Conservation (phyloP, 1,284 basidiomycete species). For the Rhodotorula glutinis region DNA sequence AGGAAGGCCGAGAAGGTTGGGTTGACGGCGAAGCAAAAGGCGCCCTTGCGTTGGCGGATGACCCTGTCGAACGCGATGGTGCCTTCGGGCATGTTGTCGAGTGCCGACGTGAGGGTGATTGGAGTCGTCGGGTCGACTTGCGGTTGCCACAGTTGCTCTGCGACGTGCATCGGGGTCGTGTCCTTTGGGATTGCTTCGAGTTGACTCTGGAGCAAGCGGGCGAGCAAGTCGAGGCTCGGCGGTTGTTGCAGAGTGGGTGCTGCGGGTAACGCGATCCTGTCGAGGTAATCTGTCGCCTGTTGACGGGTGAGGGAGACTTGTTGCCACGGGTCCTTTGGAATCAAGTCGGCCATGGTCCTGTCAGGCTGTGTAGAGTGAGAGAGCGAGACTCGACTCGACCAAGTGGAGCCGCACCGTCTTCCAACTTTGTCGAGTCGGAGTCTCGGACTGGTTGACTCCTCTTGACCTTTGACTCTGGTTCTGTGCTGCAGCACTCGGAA, state of each 20-base stretch:
- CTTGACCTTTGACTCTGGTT: too few relatives aligned
- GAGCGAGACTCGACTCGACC: too few relatives aligned
- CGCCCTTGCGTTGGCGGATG: slow-evolving; percentile 20
- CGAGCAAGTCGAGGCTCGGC: slow-evolving; percentile 18
- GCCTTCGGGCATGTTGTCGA: slow-evolving; percentile 25
- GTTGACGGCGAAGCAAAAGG: slow-evolving; percentile 36
- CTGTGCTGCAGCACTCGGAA: too few relatives aligned
- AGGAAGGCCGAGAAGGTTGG: slow-evolving; percentile 23
- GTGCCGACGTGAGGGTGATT: slow-evolving; percentile 16
- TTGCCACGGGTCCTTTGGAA: slow-evolving; percentile 8
- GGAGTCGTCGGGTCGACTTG: background rate
- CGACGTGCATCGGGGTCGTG: slow-evolving; percentile 29
- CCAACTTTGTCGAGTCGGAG: too few relatives aligned
- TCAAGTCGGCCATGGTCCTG: slow-evolving; percentile 5
- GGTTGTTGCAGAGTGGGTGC: background rate
- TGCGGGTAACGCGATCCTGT: slow-evolving; percentile 2
- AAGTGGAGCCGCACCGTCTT: too few relatives aligned
- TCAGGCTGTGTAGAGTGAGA: too few relatives aligned
- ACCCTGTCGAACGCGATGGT: slow-evolving; percentile 22
- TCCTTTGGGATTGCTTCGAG: slow-evolving; percentile 35
- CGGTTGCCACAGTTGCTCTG: slow-evolving; percentile 14
- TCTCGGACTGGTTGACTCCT: too few relatives aligned
- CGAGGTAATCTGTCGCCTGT: slow-evolving; percentile 4
- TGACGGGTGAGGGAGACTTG: background rate
- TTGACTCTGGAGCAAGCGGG: slow-evolving; percentile 9